Percentiles rank a stretch among this genome's conserved stretches.
These are phyloP conservation scores for Neurospora tetrasperma DNA, from an alignment of 495 filamentous ascomycete species.

Conservation along the genomic window DNA sequence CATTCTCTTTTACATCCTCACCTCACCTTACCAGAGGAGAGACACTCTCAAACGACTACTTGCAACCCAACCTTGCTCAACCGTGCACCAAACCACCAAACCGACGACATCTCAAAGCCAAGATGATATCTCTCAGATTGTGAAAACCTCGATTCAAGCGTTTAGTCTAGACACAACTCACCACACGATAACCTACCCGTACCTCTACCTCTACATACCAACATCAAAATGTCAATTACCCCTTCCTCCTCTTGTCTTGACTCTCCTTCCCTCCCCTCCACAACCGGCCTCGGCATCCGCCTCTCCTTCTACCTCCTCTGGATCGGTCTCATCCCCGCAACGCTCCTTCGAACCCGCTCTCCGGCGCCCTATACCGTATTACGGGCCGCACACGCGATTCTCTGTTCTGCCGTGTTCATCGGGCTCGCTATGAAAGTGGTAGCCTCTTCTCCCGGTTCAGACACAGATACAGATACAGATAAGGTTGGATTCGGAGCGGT, in stretches of 20 bases:
- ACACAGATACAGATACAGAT: not conserved
- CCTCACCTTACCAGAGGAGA: not conserved
- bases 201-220: not conserved
- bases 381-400: slow-evolving; percentile 8
- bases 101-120: not conserved
- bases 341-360: not conserved
- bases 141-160: not conserved
- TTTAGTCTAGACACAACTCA: not conserved
- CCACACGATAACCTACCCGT: not conserved
- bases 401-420: slow-evolving; percentile 16
- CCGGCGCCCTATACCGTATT: slow-evolving; percentile 5
- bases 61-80: not conserved
- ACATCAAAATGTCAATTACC: not conserved
- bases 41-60: not conserved
- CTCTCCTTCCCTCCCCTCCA: not conserved
- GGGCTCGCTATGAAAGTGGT: slow-evolving; percentile 3
- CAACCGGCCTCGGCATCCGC: slow-evolving; percentile 26
- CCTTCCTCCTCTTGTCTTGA: not conserved
- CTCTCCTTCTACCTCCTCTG: slow-evolving; percentile 28
- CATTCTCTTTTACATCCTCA: not conserved
- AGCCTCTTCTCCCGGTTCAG: not conserved
- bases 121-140: not conserved
- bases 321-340: slow-evolving; percentile 11
- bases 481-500: not conserved
- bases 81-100: not conserved